Evolutionary conservation across 2,329 filamentous ascomycete species (phyloP), one percentile per base, ranked within the genome.

Genomic region (Chaetomium sp.): DNA sequence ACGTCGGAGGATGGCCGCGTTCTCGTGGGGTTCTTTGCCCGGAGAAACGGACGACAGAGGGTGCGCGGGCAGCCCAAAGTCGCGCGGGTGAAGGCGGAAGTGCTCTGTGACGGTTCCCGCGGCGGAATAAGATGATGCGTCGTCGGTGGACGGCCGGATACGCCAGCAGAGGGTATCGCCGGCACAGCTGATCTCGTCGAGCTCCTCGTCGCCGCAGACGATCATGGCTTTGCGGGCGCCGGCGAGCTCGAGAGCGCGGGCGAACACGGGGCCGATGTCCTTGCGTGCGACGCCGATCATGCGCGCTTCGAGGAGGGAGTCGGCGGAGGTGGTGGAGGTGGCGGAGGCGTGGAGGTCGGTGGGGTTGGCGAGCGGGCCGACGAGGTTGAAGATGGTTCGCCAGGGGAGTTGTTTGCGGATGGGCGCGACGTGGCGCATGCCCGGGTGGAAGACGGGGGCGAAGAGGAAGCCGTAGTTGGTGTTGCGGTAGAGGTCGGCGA

Each of bases 381-480:
- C 81, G 12, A 99, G 82, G 73, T 99, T 99, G 83, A 99, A 99
- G 63, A 99, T 92, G 1, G 94, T 99, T 65, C 94, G 85, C 79
- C 94, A 92, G 56, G 92, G 92, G 27, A 99, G 82, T 69, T 95
- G 88, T 67, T 84, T 88, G 59, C 94, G 87, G 61, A 96, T 86
- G 1, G 87, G 84, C 4, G 91, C 90, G 41, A 94, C 91, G 70
- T 91, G 86, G 69, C 84, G 86, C 87, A 97, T 96, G 48, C 91
- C 92, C 0, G 91, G 90, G 74, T 99, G 94, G 79, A 96, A 99
- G 63, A 94, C 88, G 41, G 94, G 92, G 0, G 94, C 94, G 68
- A 94, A 97, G 35, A 99, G 81, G 74, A 99, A 99, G 60, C 88
- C 88, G 75, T 97, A 99, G 74, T 95, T 96, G 59, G 87, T 88